Conservation (phyloP, 164 flowering plant genomes). For the Echeveria elegans region DNA sequence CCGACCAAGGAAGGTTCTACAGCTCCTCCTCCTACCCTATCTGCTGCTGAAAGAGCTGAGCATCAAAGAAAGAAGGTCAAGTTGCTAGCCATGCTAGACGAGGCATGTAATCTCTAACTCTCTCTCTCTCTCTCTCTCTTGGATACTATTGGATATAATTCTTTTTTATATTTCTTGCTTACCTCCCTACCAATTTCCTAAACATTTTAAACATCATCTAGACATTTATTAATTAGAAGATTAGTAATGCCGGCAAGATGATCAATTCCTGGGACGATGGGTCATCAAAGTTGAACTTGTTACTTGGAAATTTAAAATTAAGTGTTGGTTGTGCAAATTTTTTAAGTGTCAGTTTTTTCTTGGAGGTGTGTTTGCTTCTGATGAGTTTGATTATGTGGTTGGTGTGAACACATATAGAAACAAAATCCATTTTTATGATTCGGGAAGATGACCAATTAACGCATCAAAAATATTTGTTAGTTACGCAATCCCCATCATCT, state of each 20-base stretch:
- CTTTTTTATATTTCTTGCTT: not conserved
- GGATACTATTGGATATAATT: constrained; percentile 9
- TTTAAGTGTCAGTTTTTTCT: constrained; percentile 1
- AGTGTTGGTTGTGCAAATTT: constrained; percentile 9
- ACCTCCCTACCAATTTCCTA: not conserved
- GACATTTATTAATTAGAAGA: not conserved
- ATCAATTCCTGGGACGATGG: not conserved
- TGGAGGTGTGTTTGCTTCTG: not conserved
- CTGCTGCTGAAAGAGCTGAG: constrained; percentile 64
- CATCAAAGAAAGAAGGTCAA: constrained; percentile 86
- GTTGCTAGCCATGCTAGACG: constrained; percentile 80
- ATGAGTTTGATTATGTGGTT: not conserved
- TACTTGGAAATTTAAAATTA: not conserved
- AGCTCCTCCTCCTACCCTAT: constrained; percentile 41
- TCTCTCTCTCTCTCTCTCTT: too few species aligned
- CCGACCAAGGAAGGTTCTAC: constrained; percentile 30
- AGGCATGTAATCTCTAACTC: constrained; percentile 55
- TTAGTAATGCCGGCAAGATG: not conserved
- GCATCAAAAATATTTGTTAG: constrained; percentile 5
- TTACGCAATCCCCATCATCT: not conserved
- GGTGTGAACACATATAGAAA: constrained; percentile 9
- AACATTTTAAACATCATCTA: constrained; percentile 1
- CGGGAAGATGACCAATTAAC: constrained; percentile 1
- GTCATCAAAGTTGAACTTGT: constrained; percentile 6
- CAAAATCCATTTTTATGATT: constrained; percentile 1